Percentiles rank a stretch among this genome's conserved stretches.
phyloP scores from a whole-genome alignment of 805 yeast species.

The Nadsonia fulvescens region DNA sequence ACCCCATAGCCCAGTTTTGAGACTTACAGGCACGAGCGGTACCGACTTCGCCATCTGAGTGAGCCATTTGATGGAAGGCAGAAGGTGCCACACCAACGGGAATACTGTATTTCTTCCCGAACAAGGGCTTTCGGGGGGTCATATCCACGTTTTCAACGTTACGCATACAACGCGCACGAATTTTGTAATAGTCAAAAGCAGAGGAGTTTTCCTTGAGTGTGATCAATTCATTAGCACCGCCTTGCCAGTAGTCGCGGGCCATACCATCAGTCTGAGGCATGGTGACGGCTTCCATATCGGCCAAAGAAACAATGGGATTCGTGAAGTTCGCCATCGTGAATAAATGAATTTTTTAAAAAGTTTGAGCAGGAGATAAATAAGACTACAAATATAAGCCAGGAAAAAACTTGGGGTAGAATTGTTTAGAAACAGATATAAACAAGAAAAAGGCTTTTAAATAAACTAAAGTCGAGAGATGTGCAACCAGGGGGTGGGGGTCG shows the following conservation, averaged over 20 bases:
- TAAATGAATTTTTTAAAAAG: too few species aligned
- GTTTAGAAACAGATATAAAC: too few species aligned
- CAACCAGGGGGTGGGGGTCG: too few species aligned
- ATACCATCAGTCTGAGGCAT: slow-evolving; percentile 7
- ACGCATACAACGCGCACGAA: slow-evolving; percentile 16
- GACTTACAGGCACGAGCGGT: slow-evolving; percentile 18
- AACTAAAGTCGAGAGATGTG: too few species aligned
- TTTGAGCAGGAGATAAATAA: too few species aligned
- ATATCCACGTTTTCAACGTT: slow-evolving; percentile 15
- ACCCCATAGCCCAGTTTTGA: slow-evolving; percentile 16
- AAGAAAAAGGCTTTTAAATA: too few species aligned
- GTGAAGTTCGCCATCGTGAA: too few species aligned
- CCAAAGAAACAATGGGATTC: slow-evolving; percentile 7
- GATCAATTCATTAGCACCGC: slow-evolving; percentile 15
- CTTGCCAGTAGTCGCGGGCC: slow-evolving; percentile 14
- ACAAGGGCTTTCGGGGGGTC: slow-evolving; percentile 9
- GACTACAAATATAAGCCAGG: too few species aligned
- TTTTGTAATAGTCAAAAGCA: slow-evolving; percentile 13
- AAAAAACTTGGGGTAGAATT: too few species aligned
- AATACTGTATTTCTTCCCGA: slow-evolving; percentile 13
- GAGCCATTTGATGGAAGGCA: slow-evolving; percentile 18
- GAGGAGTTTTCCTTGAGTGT: slow-evolving; percentile 15
- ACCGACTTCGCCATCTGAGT: slow-evolving; percentile 18
- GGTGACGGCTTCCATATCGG: slow-evolving; percentile 9
- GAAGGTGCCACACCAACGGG: slow-evolving; percentile 22